Conservation (phyloP, 805 yeast species). For the Lipomyces yamanashiensis region DNA sequence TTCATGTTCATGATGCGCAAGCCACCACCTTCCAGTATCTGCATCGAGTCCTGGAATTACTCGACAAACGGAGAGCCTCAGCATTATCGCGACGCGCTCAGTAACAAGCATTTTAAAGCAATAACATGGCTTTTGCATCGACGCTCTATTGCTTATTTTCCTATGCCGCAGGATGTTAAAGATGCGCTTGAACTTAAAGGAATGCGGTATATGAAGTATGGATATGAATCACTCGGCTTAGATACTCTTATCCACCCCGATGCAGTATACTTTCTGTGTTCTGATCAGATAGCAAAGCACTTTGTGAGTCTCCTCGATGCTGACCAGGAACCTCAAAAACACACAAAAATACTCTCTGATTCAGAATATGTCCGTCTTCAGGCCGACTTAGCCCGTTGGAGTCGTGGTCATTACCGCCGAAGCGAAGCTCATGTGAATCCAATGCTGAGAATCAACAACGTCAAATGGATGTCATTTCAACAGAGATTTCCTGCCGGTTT, state of each 20-base stretch:
- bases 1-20: neutral
- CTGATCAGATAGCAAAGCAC: neutral
- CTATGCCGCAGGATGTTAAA: neutral
- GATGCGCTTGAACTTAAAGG: neutral
- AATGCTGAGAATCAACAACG: neutral
- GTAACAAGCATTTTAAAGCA: neutral
- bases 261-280: neutral
- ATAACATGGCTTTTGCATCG: slow-evolving; percentile 2
- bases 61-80: neutral
- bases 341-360: neutral
- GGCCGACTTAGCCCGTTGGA: neutral
- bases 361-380: neutral
- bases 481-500: neutral
- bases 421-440: neutral
- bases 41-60: slow-evolving; percentile 8
- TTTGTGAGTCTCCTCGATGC: neutral
- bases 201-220: neutral
- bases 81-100: neutral
- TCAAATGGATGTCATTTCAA: neutral
- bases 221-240: neutral
- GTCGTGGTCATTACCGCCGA: neutral
- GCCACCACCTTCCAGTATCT: neutral
- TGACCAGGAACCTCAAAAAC: neutral
- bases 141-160: neutral
- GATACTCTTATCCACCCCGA: neutral